These are phyloP conservation scores for Phlebiopsis flavidoalba DNA, from an alignment of 768 basidiomycete species.

Conservation along the genomic window DNA sequence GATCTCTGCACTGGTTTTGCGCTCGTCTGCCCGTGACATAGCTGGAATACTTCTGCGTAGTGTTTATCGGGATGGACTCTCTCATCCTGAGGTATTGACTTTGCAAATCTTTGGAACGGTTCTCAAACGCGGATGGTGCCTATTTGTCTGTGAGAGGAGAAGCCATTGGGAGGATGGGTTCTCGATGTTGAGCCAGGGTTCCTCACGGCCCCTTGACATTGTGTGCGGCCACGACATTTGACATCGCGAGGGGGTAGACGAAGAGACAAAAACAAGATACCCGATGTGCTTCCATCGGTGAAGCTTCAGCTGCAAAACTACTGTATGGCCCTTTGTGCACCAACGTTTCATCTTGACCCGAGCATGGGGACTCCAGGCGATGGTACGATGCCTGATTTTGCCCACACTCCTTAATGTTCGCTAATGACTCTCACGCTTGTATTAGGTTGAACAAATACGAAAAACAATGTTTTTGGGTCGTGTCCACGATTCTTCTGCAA, in stretches of 20 bases:
- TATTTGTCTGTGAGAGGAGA: constrained; percentile 99
- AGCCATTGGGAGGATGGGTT: constrained; percentile 99
- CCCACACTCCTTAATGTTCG: constrained; percentile 8
- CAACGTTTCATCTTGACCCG: constrained; percentile 97
- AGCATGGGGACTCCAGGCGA: constrained; percentile 86
- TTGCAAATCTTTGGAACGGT: constrained; percentile 97
- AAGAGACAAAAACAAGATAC: constrained; percentile 93
- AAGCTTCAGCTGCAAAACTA: constrained; percentile 95
- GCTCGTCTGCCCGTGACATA: constrained; percentile 87
- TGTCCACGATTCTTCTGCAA: constrained; percentile 96
- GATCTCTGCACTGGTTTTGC: constrained; percentile 98
- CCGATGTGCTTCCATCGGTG: constrained; percentile 98
- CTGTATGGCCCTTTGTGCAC: constrained; percentile 96
- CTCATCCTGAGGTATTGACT: constrained; percentile 99
- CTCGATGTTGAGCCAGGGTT: constrained; percentile 99
- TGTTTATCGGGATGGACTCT: constrained; percentile 98
- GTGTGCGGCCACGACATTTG: constrained; percentile 14
- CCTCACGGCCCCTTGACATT: constrained; percentile 26
- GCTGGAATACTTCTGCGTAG: constrained; percentile 99
- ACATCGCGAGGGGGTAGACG: constrained; percentile 45
- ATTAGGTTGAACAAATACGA: constrained; percentile 95
- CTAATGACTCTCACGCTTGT: constrained; percentile 1
- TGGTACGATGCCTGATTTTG: constrained; percentile 50
- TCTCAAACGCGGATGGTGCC: constrained; percentile 94
- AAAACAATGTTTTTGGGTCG: constrained; percentile 78